Percentiles rank a stretch among this genome's conserved stretches.
phyloP scores from a whole-genome alignment of 257 asterid genomes.

The Prunella vulgaris region DNA sequence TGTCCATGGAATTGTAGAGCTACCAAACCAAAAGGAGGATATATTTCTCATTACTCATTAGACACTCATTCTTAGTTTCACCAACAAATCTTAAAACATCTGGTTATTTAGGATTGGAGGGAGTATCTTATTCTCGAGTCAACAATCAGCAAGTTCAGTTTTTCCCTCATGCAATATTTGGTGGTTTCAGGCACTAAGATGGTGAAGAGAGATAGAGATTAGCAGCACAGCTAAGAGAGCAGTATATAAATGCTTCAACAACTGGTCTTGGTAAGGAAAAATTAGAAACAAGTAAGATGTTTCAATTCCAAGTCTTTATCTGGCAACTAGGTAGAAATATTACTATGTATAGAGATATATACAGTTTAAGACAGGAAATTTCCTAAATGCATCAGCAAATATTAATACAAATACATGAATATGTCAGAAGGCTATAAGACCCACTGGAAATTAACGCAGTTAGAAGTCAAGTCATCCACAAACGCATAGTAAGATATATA shows the following conservation, averaged over 20 bases:
- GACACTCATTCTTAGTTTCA: no score
- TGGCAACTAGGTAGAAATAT: background rate
- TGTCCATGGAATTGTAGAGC: no score
- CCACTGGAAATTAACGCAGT: background rate
- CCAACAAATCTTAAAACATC: no score
- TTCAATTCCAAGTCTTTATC: background rate
- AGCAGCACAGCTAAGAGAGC: no score
- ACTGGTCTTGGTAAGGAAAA: background rate
- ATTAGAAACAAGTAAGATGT: background rate
- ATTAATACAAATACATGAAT: no score
- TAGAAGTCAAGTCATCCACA: background rate
- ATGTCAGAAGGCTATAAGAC: background rate
- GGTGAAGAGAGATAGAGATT: no score
- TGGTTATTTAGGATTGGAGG: no score
- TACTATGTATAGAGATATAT: no score
- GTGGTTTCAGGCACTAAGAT: background rate
- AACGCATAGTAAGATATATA: background rate
- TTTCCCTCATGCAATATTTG: background rate
- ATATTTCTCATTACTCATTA: no score
- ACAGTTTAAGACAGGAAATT: background rate
- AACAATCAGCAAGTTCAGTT: background rate
- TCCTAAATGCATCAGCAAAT: background rate
- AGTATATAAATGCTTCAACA: background rate
- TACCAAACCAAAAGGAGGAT: no score
- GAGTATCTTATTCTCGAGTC: background rate